phyloP scores from a whole-genome alignment of 495 filamentous ascomycete genomes.

The Aspergillus mulundensis region DNA sequence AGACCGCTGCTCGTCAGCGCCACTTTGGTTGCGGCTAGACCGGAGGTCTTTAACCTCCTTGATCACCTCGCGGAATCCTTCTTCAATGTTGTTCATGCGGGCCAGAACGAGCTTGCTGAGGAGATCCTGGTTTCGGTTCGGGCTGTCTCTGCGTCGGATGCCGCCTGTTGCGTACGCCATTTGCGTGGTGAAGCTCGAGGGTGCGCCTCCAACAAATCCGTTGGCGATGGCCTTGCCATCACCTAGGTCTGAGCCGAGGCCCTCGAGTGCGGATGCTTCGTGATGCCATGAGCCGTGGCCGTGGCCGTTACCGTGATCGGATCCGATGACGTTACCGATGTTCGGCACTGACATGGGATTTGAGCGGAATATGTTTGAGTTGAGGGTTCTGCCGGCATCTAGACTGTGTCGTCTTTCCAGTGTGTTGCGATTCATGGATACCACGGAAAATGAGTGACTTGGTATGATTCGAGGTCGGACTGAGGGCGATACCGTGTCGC shows the following conservation, averaged over 20 bases:
- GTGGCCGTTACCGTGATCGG: conserved; percentile 18
- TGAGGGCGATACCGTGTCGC: conserved; percentile 28
- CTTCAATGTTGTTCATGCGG: conserved; percentile 86
- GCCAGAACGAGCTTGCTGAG: conserved; percentile 84
- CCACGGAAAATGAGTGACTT: conserved; percentile 13
- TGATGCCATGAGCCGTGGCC: conserved; percentile 26
- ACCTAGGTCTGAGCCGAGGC: conserved; percentile 69
- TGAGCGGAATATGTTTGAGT: conserved; percentile 50
- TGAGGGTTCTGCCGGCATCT: conserved; percentile 25
- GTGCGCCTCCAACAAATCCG: conserved; percentile 50
- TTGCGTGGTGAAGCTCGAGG: conserved; percentile 75
- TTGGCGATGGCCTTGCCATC: conserved; percentile 59
- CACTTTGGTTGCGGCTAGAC: conserved; percentile 33
- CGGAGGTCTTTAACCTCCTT: conserved; percentile 72
- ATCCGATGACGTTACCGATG: conserved; percentile 38
- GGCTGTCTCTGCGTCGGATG: conserved; percentile 30
- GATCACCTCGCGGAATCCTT: conserved; percentile 75
- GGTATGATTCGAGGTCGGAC: conserved; percentile 21
- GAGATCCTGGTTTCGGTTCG: conserved; percentile 55
- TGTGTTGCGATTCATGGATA: conserved; percentile 26
- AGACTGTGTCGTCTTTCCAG: conserved; percentile 23
- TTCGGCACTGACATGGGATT: conserved; percentile 52
- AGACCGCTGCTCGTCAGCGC: conserved; percentile 22
- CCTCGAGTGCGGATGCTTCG: conserved; percentile 57
- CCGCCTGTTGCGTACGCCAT: conserved; percentile 65